Conservation (phyloP, 2,329 filamentous ascomycete species). For the Alternaria burnsii region DNA sequence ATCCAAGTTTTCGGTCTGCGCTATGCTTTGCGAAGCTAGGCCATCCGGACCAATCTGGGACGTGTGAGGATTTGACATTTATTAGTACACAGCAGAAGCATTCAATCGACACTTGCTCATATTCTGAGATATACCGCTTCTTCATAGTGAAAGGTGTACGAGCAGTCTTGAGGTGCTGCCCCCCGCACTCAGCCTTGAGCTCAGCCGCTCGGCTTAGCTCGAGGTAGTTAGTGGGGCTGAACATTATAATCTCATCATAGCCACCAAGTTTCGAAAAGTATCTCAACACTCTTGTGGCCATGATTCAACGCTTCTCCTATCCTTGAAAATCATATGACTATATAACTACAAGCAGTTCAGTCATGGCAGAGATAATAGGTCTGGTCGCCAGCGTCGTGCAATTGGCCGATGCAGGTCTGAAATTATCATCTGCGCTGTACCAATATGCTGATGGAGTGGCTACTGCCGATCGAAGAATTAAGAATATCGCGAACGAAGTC, state of each 20-base stretch:
- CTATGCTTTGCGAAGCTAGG: slow-evolving; percentile 6
- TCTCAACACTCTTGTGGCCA: background rate
- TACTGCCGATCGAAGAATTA: slow-evolving; percentile 39
- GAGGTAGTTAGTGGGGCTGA: background rate
- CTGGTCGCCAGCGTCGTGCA: slow-evolving; percentile 45
- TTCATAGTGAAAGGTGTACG: background rate
- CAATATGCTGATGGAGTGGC: slow-evolving; percentile 43
- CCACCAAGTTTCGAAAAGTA: background rate
- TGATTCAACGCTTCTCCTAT: background rate
- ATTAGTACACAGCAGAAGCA: background rate
- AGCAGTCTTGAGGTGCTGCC: background rate
- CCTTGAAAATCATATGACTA: background rate
- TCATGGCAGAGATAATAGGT: slow-evolving; percentile 38
- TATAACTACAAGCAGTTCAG: background rate
- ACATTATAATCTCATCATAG: background rate
- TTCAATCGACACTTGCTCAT: background rate
- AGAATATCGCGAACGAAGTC: slow-evolving; percentile 42
- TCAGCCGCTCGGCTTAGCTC: slow-evolving; percentile 7
- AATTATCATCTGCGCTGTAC: slow-evolving; percentile 42
- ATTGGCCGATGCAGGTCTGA: slow-evolving; percentile 40
- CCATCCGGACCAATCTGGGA: background rate
- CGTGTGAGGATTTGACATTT: background rate
- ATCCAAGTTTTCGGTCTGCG: slow-evolving; percentile 15
- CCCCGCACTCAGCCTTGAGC: slow-evolving; percentile 7
- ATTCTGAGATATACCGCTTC: background rate